These are phyloP conservation scores for Aspergillus cejpii DNA, from an alignment of 2,329 filamentous ascomycete species.

Conservation along the genomic window DNA sequence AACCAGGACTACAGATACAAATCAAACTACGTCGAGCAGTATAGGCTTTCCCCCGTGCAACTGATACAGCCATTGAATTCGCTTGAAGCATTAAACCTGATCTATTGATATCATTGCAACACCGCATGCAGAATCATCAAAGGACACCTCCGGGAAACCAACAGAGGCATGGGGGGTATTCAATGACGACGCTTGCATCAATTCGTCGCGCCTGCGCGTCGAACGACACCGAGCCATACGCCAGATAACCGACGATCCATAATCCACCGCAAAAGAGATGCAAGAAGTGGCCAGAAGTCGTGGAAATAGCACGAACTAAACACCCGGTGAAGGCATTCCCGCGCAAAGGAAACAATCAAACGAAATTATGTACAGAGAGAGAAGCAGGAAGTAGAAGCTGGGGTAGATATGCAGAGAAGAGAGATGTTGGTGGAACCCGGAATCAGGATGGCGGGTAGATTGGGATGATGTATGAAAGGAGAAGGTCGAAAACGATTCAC, in stretches of 20 bases:
- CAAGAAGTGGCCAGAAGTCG: conserved; percentile 3
- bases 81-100: neutral
- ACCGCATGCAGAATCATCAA: neutral
- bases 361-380: conserved; percentile 26
- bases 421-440: neutral
- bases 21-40: neutral
- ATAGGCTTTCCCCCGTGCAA: neutral
- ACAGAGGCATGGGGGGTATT: conserved; percentile 8
- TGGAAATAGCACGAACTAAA: conserved; percentile 5
- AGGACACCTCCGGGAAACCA: neutral
- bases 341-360: conserved; percentile 9
- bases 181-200: conserved; percentile 7
- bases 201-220: conserved; percentile 23
- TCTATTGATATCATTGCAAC: neutral
- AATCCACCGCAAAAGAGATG: conserved; percentile 8
- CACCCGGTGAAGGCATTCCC: conserved; percentile 15
- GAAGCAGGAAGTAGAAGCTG: conserved; percentile 6
- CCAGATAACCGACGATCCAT: conserved; percentile 1
- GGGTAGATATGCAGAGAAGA: conserved; percentile 3
- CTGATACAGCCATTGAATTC: neutral
- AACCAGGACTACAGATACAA: neutral
- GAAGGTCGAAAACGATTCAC: conserved; percentile 1
- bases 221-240: conserved; percentile 21
- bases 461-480: conserved; percentile 10
- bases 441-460: conserved; percentile 3